Evolutionary conservation across 2,329 filamentous ascomycete genomes (phyloP).

Genomic region (Orbilia blumenaviensis): DNA sequence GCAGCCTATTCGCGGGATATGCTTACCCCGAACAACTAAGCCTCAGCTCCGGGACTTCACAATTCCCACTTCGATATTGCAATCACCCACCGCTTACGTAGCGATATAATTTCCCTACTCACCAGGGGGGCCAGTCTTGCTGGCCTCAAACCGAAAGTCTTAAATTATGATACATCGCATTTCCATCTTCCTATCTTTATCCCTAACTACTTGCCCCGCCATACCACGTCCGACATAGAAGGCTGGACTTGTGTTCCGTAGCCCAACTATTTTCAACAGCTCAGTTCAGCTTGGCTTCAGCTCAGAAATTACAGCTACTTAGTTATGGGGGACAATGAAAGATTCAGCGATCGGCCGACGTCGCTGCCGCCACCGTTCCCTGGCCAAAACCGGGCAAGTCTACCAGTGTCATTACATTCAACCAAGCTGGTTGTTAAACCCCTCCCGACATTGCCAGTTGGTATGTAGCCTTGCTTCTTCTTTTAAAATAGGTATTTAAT

Average conservation of each 20-base stretch:
- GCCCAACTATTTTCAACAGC: neutral
- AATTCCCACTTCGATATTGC: neutral
- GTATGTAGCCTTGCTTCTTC: neutral
- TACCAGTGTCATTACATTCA: constrained; percentile 40
- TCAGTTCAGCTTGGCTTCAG: neutral
- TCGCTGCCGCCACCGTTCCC: constrained; percentile 51
- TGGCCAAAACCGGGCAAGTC: constrained; percentile 28
- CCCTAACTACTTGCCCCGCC: neutral
- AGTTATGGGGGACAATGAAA: constrained; percentile 28
- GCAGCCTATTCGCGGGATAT: neutral
- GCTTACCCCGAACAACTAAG: constrained; percentile 13
- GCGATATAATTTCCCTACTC: constrained; percentile 3
- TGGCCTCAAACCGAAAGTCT: neutral
- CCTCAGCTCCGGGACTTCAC: constrained; percentile 10
- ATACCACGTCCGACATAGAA: neutral
- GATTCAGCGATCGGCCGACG: constrained; percentile 17
- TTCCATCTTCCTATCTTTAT: neutral
- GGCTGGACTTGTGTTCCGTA: neutral
- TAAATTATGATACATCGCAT: constrained; percentile 13
- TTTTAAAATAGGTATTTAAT: neutral
- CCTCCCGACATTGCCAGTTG: constrained; percentile 38
- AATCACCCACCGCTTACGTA: constrained; percentile 1
- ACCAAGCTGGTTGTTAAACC: constrained; percentile 36
- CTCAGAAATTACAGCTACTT: neutral
- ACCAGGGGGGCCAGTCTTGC: neutral